Base-by-base conservation (phyloP, 176 grass and related monocot species). In the Bromus sterilis region DNA sequence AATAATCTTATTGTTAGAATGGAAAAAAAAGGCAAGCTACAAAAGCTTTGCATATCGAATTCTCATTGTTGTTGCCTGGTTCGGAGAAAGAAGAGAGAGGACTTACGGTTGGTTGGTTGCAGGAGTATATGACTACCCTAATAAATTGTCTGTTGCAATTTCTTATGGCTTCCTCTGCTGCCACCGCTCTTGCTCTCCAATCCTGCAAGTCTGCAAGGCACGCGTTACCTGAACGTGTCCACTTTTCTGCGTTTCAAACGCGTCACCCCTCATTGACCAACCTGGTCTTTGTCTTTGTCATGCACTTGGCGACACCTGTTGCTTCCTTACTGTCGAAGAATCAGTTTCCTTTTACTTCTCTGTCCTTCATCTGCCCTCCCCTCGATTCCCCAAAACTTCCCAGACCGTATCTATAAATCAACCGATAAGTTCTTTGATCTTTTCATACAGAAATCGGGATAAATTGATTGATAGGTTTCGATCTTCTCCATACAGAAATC, bases 241-340 rank as follows among this genome's bases (percentile, higher is more conserved):
- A 9, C 49, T 40, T 83, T 58, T 58, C 11, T 61, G 49, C 28
- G 84, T 88, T 80, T 67, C 18, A 58, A 51, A 58, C 14, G 61
- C 35, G 69, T 79, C 80, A 88, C 21, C 26, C 44, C 39, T 33
- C 56, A 74, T 58, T 91, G 81, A 85, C 85, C 58, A 85, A 41
- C 48, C 56, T 74, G 11, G 56, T 62, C 30, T 80, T 77, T 2
- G 4, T 68, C 62, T 85, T 75, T 64, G 51, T 81, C 64, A 36
- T 64, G 78, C 72, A 57, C 60, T 76, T 44, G 79, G 48, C 79
- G 76, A 74, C 87, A 83, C 35, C 53, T 86, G 55, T 86, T 86
- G 74, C 87, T 89, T 76, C 53, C 43, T 73, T 77, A 89, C 64
- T 42, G 56, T 77, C 78, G 72, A 91, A 86, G 78, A 68, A 86